A percentile compares a stretch with the other conserved stretches of the same genome.
Evolutionary conservation across 2,329 filamentous ascomycete species (phyloP).

Genomic region (Cladosporium sp.): DNA sequence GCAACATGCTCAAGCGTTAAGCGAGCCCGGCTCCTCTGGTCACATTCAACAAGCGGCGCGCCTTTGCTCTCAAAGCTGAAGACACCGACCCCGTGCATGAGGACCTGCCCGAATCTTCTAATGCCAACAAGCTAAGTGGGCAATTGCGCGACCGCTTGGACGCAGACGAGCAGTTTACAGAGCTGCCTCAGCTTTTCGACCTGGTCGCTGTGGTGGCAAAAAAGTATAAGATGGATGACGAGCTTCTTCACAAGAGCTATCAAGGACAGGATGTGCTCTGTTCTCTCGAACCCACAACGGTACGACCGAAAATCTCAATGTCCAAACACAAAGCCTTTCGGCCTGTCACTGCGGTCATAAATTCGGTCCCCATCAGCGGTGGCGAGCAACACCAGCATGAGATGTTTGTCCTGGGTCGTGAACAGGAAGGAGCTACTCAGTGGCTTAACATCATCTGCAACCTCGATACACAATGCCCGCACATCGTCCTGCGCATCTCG

Average conservation of each 20-base stretch:
- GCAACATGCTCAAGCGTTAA: background rate
- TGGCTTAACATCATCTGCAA: background rate
- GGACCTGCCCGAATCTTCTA: background rate
- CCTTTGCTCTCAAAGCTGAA: background rate
- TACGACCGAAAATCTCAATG: background rate
- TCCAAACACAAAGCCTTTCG: background rate
- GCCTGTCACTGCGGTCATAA: background rate
- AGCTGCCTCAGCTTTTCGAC: background rate
- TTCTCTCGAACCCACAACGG: background rate
- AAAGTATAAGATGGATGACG: background rate
- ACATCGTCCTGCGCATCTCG: background rate
- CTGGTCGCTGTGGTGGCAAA: background rate
- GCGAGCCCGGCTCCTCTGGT: background rate
- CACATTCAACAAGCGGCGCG: background rate
- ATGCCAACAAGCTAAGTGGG: too few relatives aligned
- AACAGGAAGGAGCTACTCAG: background rate
- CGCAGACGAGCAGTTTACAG: background rate
- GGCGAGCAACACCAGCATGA: background rate
- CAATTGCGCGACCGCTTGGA: background rate
- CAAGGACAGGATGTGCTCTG: background rate
- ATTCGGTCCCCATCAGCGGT: background rate
- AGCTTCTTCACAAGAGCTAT: background rate
- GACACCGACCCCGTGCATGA: background rate
- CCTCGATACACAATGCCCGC: background rate
- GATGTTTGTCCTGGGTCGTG: background rate